A percentile compares a stretch with the other conserved stretches of the same genome.
Conservation (phyloP, 805 yeast genomes). For the Kodamaea neixiangensis region DNA sequence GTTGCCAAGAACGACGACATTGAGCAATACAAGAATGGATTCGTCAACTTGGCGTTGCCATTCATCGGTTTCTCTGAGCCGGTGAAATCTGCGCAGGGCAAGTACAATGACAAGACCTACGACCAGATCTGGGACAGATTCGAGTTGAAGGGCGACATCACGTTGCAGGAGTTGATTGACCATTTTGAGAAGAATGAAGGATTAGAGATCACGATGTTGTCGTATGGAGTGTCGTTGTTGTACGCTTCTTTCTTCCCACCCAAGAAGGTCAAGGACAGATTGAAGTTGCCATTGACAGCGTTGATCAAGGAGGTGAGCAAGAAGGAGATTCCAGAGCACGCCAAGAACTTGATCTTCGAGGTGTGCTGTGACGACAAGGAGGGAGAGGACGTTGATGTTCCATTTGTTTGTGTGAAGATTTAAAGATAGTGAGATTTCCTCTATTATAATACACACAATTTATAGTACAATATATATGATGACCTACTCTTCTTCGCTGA, state of each 20-base stretch:
- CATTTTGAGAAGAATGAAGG: constrained; percentile 82
- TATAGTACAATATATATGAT: constrained; percentile 3
- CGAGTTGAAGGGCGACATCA: constrained; percentile 74
- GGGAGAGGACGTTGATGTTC: constrained; percentile 96
- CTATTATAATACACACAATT: constrained; percentile 1
- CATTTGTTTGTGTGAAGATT: constrained; percentile 67
- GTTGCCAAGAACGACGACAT: constrained; percentile 71
- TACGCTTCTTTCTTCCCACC: constrained; percentile 95
- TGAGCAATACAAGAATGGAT: constrained; percentile 91
- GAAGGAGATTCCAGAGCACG: constrained; percentile 73
- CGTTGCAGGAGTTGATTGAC: constrained; percentile 70
- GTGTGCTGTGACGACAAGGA: constrained; percentile 88
- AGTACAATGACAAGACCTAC: constrained; percentile 74
- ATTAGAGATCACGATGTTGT: constrained; percentile 84
- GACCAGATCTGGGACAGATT: constrained; percentile 97
- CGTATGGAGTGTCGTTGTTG: constrained; percentile 84
- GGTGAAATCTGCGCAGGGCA: constrained; percentile 77
- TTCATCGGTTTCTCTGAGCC: constrained; percentile 98
- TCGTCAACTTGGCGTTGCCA: constrained; percentile 88
- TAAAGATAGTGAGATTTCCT: constrained; percentile 13
- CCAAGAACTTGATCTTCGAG: constrained; percentile 80
- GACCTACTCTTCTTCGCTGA: constrained; percentile 6
- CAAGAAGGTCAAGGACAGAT: constrained; percentile 80
- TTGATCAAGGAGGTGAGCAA: constrained; percentile 84
- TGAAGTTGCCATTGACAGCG: constrained; percentile 64